Conservation (phyloP, 805 yeast species). For the Candida chilensis region DNA sequence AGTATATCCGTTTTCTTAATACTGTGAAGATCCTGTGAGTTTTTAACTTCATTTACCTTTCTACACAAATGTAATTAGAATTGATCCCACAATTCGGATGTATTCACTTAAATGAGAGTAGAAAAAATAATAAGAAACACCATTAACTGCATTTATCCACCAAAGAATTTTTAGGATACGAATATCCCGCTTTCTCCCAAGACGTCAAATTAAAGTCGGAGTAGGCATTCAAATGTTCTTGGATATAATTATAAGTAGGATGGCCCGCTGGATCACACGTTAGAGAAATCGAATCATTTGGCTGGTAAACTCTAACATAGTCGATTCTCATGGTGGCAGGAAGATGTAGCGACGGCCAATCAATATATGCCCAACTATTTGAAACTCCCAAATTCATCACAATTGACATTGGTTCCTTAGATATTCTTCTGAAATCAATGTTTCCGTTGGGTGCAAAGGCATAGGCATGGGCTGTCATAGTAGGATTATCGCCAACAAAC, state of each 20-base stretch:
- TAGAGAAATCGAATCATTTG: constrained; percentile 22
- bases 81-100: too few species aligned
- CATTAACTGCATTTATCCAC: too few species aligned
- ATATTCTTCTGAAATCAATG: constrained; percentile 34
- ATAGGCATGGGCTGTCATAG: constrained; percentile 29
- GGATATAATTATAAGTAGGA: constrained; percentile 38
- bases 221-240: constrained; percentile 29
- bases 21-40: too few species aligned
- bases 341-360: constrained; percentile 34
- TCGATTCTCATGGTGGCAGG: constrained; percentile 33
- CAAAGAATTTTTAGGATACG: constrained; percentile 29
- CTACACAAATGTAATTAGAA: too few species aligned
- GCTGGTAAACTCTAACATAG: constrained; percentile 41
- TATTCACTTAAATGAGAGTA: too few species aligned
- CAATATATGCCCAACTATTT: constrained; percentile 40
- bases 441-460: constrained; percentile 42
- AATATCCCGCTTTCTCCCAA: constrained; percentile 35
- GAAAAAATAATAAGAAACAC: too few species aligned
- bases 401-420: constrained; percentile 43
- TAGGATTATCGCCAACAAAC: constrained; percentile 38
- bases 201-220: constrained; percentile 30
- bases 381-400: constrained; percentile 40
- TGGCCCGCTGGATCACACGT: constrained; percentile 39
- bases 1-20: too few species aligned
- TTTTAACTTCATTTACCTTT: too few species aligned